Evolutionary conservation across 805 yeast genomes (phyloP), one percentile per base, ranked within the genome.

Genomic region (Pichia phayaonensis): DNA sequence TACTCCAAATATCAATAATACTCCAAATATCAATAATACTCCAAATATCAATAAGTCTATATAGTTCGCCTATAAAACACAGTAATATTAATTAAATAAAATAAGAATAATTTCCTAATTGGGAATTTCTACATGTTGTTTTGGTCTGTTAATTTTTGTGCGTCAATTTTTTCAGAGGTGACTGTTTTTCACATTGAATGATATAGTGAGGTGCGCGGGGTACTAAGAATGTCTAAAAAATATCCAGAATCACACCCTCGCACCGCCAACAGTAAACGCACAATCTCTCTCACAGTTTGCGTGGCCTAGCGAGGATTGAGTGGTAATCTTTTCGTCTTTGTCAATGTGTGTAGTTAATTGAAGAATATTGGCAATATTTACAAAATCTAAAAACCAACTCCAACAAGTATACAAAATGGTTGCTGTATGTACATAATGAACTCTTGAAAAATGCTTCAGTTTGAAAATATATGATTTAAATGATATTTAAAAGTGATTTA

Each of bases 391-490:
- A 24, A 22, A 4, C 20, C 40, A 50, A 27, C 48, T 40, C 46
- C 38, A 46, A 46, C 38, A 45, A 56, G 48, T 47, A 56, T 48
- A 51, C 56, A 60, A 55, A 49, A 62, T 62, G 66, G 64, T 61
- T 61, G 63, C 65, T 55, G 66, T 62, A 62, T 57, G 66, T 62
- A 43, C 38, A 23, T 20, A 40, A 29, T 7, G 18, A 34, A 20
- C n/a, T 34, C 6, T n/a, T 34, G 38, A 34, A 34, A 34, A 34
- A 34, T 34, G 38, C 16, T 34, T 34, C 20, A n/a, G 38, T 34
- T 34, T 16, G n/a, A n/a, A 16, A 34, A 16, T 34, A 34, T n/a
- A 5, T 16, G n/a, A 16, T 4, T 16, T n/a, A n/a, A 34, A 34
- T 34, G 20, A 34, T 34, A 34, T 16, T 34, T 34, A n/a, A 4